Evolutionary conservation across 2,329 filamentous ascomycete species (phyloP), one percentile per base, ranked within the genome.

Genomic region (Nectriaceae sp.): DNA sequence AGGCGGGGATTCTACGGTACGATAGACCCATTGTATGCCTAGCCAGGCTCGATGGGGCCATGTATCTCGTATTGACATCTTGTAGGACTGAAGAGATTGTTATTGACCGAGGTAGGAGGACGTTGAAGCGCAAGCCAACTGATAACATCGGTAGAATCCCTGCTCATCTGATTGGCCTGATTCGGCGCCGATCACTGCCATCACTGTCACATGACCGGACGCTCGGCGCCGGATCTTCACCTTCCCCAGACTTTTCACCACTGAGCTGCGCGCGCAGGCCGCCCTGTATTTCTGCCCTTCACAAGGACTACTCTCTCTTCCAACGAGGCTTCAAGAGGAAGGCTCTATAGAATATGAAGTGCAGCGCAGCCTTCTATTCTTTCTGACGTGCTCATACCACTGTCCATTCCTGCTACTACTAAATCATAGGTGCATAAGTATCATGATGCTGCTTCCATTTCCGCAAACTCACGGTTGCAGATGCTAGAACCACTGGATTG

Each of bases 401-500:
- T 11, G 36, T 11, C 18, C 36, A 38, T 18, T 29, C 13, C 24
- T 29, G 13, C 24, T 29, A n/a, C 24, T 29, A 13, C 24, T 29
- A 29, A 29, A 13, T 29, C 24, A 62, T 55, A 70, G 68, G 68
- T 70, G 66, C 68, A 69, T 68, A 67, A 65, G 67, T 69, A 68
- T 69, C 65, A 70, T 49, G 55, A 67, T 60, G 60, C 61, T 57
- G 55, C 58, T 49, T 56, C 49, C 52, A 48, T 59, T 68, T 60
- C 63, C 64, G 61, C 58, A 69, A 61, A 63, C 68, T 70, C 68
- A 70, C 69, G 57, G 60, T 64, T 69, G 61, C 55, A 65, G 59
- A 68, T 67, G 65, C 65, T 64, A 62, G 57, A 61, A 21, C 5
- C 13, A 29, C 24, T 29, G 6, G 13, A 29, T 13, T 29, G 13